These are phyloP conservation scores for Tolypocladium album DNA, from an alignment of 2,329 filamentous ascomycete genomes.

Conservation along the genomic window DNA sequence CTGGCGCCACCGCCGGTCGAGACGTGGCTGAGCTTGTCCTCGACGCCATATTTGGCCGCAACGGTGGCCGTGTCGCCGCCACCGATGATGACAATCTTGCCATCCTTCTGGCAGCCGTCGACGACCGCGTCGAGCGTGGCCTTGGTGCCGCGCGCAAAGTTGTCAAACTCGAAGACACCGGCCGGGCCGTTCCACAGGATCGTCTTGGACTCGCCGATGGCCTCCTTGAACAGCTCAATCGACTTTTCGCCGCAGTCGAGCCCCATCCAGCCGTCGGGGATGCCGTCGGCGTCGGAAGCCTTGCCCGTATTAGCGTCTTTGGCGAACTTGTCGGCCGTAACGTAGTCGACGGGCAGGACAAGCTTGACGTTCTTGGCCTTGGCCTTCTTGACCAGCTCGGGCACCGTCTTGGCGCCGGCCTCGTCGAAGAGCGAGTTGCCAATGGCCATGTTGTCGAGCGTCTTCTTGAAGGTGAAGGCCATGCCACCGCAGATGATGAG, in stretches of 20 bases:
- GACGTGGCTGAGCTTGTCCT: constrained; percentile 96
- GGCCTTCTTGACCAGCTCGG: constrained; percentile 82
- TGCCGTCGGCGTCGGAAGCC: constrained; percentile 78
- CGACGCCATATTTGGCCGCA: constrained; percentile 90
- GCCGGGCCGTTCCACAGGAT: constrained; percentile 99
- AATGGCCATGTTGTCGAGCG: constrained; percentile 81
- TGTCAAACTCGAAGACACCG: constrained; percentile 94
- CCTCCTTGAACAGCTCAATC: constrained; percentile 75
- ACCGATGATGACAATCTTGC: constrained; percentile 96
- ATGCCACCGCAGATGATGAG: constrained; percentile 95
- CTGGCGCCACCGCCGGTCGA: constrained; percentile 94
- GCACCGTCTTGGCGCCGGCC: constrained; percentile 84
- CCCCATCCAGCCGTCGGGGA: constrained; percentile 96
- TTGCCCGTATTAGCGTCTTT: constrained; percentile 71
- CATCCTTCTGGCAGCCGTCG: constrained; percentile 58
- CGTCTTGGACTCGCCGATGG: constrained; percentile 82
- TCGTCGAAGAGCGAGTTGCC: constrained; percentile 90
- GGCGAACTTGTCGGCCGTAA: constrained; percentile 92
- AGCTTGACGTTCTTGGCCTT: constrained; percentile 94
- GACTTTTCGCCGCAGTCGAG: constrained; percentile 89
- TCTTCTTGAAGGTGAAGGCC: constrained; percentile 99
- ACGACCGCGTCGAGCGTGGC: constrained; percentile 83
- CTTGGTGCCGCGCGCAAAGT: constrained; percentile 89
- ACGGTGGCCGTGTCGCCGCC: constrained; percentile 97
- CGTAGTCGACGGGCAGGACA: constrained; percentile 87